A percentile compares a stretch with the other conserved stretches of the same genome.
Evolutionary conservation across 768 basidiomycete species (phyloP).

Genomic region (Boletus reticulatus): DNA sequence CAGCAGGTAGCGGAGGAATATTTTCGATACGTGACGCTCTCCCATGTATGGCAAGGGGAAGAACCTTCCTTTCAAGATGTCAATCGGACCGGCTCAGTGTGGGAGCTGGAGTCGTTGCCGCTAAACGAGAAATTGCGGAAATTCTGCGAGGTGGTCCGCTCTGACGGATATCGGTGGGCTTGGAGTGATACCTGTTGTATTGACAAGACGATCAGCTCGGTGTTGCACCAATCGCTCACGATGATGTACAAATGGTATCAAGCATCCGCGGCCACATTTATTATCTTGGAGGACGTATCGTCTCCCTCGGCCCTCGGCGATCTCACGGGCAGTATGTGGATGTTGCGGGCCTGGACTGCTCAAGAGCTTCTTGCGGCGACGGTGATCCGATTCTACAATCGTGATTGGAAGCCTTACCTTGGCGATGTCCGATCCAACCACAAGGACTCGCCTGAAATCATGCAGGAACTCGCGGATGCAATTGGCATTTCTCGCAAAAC

Average conservation of each 20-base stretch:
- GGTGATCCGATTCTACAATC: conserved; percentile 6
- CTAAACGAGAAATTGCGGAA: conserved; percentile 2
- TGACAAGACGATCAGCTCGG: conserved; percentile 6
- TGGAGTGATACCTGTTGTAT: conserved; percentile 15
- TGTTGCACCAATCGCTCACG: conserved; percentile 6
- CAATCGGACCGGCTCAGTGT: background rate
- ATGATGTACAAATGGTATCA: conserved; percentile 16
- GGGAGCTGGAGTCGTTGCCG: background rate
- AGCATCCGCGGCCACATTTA: conserved; percentile 1
- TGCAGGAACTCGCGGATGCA: conserved; percentile 8
- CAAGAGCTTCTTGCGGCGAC: conserved; percentile 13
- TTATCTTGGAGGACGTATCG: background rate
- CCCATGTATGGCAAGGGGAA: conserved; percentile 10
- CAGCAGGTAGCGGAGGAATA: background rate
- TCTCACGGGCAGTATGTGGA: conserved; percentile 2
- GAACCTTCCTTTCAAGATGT: conserved; percentile 14
- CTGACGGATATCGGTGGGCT: conserved; percentile 12
- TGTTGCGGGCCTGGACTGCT: conserved; percentile 13
- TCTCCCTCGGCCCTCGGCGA: background rate
- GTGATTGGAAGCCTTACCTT: conserved; percentile 11
- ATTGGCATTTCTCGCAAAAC: background rate
- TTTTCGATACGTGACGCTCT: conserved; percentile 10
- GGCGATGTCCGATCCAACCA: conserved; percentile 1
- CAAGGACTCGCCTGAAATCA: conserved; percentile 7
- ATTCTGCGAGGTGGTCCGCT: conserved; percentile 6